Conservation (phyloP, 2,329 filamentous ascomycete genomes). For the Lizonia empirigonia region DNA sequence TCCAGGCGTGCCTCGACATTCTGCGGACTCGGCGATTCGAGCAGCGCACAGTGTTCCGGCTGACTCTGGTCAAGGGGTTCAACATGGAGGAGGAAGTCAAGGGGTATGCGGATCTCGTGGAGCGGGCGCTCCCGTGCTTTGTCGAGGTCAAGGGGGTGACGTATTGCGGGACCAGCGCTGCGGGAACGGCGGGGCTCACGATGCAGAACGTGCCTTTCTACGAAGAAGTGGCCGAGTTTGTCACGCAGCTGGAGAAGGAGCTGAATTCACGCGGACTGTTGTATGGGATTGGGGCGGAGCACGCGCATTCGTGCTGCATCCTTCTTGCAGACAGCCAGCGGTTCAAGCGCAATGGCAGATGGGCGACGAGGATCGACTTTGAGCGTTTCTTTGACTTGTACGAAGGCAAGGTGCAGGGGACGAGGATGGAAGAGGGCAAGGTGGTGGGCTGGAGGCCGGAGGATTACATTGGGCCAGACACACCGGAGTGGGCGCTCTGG, state of each 20-base stretch:
- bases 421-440: constrained; percentile 52
- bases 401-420: constrained; percentile 59
- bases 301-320: constrained; percentile 93
- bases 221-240: constrained; percentile 83
- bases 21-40: constrained; percentile 79
- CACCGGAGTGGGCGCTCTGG: constrained; percentile 93
- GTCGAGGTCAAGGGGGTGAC: constrained; percentile 97
- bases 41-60: constrained; percentile 90
- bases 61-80: constrained; percentile 97
- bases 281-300: constrained; percentile 93
- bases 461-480: constrained; percentile 85
- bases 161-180: constrained; percentile 90
- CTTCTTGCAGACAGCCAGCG: constrained; percentile 76
- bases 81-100: constrained; percentile 92
- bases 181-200: constrained; percentile 82
- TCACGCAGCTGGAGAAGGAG: constrained; percentile 72
- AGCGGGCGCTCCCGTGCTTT: constrained; percentile 85
- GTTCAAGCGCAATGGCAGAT: constrained; percentile 77
- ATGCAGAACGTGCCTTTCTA: constrained; percentile 99
- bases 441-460: constrained; percentile 75
- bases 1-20: constrained; percentile 88
- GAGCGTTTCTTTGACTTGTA: constrained; percentile 83
- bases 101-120: constrained; percentile 88
- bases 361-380: constrained; percentile 94
- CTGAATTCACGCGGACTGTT: constrained; percentile 71